phyloP scores from a whole-genome alignment of 1,284 basidiomycete species.

The Trichosporon sp. region DNA sequence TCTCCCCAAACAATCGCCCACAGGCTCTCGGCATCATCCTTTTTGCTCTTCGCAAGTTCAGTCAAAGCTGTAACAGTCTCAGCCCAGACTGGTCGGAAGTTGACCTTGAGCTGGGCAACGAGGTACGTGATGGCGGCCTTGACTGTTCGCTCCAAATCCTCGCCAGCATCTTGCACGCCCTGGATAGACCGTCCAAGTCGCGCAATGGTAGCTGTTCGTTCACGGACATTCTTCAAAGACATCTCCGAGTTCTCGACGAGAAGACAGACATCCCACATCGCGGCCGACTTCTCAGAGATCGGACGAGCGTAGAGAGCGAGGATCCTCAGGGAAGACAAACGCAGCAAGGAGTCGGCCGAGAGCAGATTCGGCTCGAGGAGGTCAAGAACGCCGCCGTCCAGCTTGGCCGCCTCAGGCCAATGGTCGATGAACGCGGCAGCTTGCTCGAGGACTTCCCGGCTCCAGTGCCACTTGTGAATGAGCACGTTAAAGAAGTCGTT shows the following conservation, averaged over 20 bases:
- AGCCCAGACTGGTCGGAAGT: constrained; percentile 82
- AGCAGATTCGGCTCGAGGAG: constrained; percentile 51
- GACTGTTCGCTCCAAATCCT: constrained; percentile 21
- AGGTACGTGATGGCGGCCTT: constrained; percentile 42
- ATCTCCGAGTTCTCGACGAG: constrained; percentile 73
- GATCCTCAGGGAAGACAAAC: constrained; percentile 54
- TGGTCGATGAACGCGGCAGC: constrained; percentile 61
- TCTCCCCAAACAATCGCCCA: constrained; percentile 74
- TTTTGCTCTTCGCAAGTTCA: constrained; percentile 62
- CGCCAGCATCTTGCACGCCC: constrained; percentile 20
- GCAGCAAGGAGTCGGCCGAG: constrained; percentile 58
- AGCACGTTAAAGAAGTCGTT: constrained; percentile 59
- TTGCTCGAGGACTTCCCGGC: constrained; percentile 61
- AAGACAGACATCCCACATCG: constrained; percentile 66
- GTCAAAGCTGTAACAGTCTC: constrained; percentile 74
- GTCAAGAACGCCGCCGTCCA: constrained; percentile 35
- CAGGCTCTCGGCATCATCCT: constrained; percentile 62
- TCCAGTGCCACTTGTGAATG: constrained; percentile 65
- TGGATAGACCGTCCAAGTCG: constrained; percentile 33
- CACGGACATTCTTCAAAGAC: constrained; percentile 75
- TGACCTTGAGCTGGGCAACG: constrained; percentile 77
- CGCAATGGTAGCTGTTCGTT: constrained; percentile 72
- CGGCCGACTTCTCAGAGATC: constrained; percentile 23
- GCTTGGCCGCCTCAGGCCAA: constrained; percentile 45
- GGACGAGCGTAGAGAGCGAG: constrained; percentile 39